These are phyloP conservation scores for Darksidea phi DNA, from an alignment of 495 filamentous ascomycete genomes.

Conservation along the genomic window DNA sequence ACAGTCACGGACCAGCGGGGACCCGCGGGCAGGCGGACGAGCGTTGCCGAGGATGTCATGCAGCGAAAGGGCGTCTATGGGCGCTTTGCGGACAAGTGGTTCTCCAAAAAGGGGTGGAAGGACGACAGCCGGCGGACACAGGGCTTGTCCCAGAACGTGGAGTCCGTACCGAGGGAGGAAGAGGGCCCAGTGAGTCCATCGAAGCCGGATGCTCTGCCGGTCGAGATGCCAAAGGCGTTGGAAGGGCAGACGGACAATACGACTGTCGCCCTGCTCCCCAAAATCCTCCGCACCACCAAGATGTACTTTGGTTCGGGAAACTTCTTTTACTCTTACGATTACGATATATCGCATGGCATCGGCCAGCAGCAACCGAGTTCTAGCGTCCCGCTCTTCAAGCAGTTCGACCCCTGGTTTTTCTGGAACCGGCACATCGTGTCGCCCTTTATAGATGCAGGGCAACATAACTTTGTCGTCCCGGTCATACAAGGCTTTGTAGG, in stretches of 20 bases:
- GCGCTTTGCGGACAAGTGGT: constrained; percentile 84
- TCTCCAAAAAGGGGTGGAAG: constrained; percentile 77
- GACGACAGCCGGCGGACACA: constrained; percentile 56
- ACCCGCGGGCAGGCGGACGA: constrained; percentile 48
- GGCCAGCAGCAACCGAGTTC: constrained; percentile 47
- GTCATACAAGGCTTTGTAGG: constrained; percentile 95
- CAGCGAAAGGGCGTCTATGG: constrained; percentile 75
- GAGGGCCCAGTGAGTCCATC: constrained; percentile 1
- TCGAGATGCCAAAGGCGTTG: constrained; percentile 38
- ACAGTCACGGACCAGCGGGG: constrained; percentile 27
- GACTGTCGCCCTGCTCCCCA: constrained; percentile 65
- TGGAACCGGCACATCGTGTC: constrained; percentile 80
- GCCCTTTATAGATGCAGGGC: constrained; percentile 68
- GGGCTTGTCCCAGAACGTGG: constrained; percentile 48
- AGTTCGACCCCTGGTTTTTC: constrained; percentile 83
- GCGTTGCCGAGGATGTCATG: constrained; percentile 81
- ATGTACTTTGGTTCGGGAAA: constrained; percentile 73
- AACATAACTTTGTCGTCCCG: constrained; percentile 70
- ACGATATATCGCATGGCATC: constrained; percentile 75
- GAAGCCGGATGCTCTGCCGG: constrained; percentile 18
- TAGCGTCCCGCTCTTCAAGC: constrained; percentile 62
- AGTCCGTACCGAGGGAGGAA: constrained; percentile 22
- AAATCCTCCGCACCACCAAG: constrained; percentile 76
- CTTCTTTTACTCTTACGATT: constrained; percentile 92
- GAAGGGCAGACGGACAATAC: constrained; percentile 41